Evolutionary conservation across 2,329 filamentous ascomycete species (phyloP), one percentile per base, ranked within the genome.

Genomic region (Didymella glomerata): DNA sequence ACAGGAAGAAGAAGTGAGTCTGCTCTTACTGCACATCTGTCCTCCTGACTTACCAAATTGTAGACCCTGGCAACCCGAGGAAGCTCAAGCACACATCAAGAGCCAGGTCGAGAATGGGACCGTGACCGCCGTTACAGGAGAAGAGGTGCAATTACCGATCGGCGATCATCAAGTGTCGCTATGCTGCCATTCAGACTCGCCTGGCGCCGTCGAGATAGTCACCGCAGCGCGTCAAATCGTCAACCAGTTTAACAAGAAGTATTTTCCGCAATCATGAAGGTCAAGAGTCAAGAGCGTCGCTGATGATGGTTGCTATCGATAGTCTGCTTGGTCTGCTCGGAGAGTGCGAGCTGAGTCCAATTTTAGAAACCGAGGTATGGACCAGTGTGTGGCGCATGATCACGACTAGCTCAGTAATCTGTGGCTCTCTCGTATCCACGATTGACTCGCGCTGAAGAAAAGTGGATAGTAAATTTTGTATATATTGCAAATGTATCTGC

Each of bases 1-100:
- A 85, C 62, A 78, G 85, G 30, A 85, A 86, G 76, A 87, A 86
- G 77, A 85, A 86, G 78, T 77, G 60, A 16, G 69, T 63, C 9
- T 41, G 25, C 6, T 32, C 27, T 8, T 45, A 10, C 18, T 22
- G 18, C 14, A 28, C 27, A 34, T 18, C 28, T 8, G 27, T 46
- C 52, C 25, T 40, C 56, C 20, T 51, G 40, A 36, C 27, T 59
- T 18, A 59, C 20, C 40, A 25, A 14, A 14, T 13, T 45, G 28
- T 46, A 78, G 76, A 60, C 69, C 79, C 9, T 81, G 79, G 79
- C 76, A 76, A 41, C 65, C 73, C 1, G 77, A 80, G 41, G 79
- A 81, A 51, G 77, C 70, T 8, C 73, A 76, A 58, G 74, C 70
- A 53, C 79, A 81, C 34, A 76, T 81, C 44, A 70, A 68, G 24